A percentile compares a stretch with the other conserved stretches of the same genome.
Evolutionary conservation across 140 eudicot genomes (phyloP).

Genomic region (Cichorium intybus): DNA sequence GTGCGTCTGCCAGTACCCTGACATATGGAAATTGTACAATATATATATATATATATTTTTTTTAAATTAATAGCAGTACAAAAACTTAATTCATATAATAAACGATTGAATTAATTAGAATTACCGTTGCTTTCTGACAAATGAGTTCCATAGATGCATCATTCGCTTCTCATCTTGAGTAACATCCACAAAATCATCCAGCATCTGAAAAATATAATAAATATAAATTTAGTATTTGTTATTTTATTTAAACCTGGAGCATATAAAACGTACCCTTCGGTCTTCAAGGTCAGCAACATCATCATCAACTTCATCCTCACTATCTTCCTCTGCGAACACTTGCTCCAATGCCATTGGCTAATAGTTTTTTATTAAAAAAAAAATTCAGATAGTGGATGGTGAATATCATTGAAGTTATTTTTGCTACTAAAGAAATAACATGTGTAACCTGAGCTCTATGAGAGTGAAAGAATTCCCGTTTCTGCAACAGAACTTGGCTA

Average conservation of each 20-base stretch:
- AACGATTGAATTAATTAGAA: not conserved
- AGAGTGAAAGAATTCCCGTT: constrained; percentile 79
- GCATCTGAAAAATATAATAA: constrained; percentile 61
- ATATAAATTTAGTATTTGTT: not conserved
- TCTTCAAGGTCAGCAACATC: constrained; percentile 98
- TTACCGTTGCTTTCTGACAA: constrained; percentile 85
- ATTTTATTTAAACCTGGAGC: too few relatives aligned
- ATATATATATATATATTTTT: not conserved
- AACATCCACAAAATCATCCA: constrained; percentile 94
- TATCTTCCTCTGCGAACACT: constrained; percentile 84
- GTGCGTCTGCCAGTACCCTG: constrained; percentile 92
- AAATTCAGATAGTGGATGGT: constrained; percentile 7
- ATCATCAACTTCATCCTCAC: constrained; percentile 99
- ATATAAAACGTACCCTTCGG: constrained; percentile 73
- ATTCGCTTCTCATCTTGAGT: constrained; percentile 74
- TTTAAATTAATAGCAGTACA: not conserved
- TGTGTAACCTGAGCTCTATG: constrained; percentile 90
- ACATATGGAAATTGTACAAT: too few relatives aligned
- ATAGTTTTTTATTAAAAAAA: constrained; percentile 11
- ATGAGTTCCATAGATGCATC: constrained; percentile 99
- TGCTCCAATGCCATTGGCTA: constrained; percentile 93
- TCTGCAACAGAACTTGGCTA: constrained; percentile 80
- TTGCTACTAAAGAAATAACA: not conserved
- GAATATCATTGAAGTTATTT: not conserved
- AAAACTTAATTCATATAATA: not conserved